A percentile compares a stretch with the other conserved stretches of the same genome.
Conservation (phyloP, 2,329 filamentous ascomycete species). For the Alternaria arborescens region DNA sequence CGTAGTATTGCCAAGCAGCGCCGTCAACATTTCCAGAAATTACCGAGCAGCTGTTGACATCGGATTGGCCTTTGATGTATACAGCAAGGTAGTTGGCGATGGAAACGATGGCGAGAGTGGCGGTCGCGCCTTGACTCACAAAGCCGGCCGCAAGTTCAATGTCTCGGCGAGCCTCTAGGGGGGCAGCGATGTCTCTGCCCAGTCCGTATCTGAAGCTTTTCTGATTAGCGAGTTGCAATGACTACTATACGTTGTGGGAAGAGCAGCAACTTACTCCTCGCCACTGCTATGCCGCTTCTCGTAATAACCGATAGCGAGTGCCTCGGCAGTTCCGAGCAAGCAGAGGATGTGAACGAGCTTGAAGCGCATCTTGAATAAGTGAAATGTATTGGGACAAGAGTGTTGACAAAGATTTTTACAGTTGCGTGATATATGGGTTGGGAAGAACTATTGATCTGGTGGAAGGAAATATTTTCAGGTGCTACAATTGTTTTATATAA, state of each 20-base stretch:
- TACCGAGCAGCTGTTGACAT: not conserved
- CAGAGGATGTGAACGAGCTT: not conserved
- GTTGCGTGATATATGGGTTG: too few relatives aligned
- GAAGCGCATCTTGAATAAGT: not conserved
- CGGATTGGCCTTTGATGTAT: constrained; percentile 1
- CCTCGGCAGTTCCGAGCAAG: not conserved
- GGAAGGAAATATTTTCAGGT: rapidly evolving
- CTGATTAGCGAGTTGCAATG: too few relatives aligned
- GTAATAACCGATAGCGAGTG: not conserved
- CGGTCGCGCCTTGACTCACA: not conserved
- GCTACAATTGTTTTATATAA: too few relatives aligned
- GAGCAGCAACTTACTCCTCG: too few relatives aligned
- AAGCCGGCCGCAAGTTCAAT: too few relatives aligned
- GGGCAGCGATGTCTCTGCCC: too few relatives aligned
- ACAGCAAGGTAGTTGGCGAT: not conserved
- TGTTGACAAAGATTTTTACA: too few relatives aligned
- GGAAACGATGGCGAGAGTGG: not conserved
- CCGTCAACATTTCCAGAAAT: not conserved
- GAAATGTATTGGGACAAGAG: not conserved
- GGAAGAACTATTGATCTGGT: too few relatives aligned
- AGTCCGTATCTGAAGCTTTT: too few relatives aligned
- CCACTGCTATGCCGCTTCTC: not conserved
- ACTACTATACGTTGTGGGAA: too few relatives aligned
- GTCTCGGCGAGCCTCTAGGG: too few relatives aligned
- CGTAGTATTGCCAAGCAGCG: not conserved